Evolutionary conservation across 768 basidiomycete species (phyloP).

Genomic region (Lepiota venenata): DNA sequence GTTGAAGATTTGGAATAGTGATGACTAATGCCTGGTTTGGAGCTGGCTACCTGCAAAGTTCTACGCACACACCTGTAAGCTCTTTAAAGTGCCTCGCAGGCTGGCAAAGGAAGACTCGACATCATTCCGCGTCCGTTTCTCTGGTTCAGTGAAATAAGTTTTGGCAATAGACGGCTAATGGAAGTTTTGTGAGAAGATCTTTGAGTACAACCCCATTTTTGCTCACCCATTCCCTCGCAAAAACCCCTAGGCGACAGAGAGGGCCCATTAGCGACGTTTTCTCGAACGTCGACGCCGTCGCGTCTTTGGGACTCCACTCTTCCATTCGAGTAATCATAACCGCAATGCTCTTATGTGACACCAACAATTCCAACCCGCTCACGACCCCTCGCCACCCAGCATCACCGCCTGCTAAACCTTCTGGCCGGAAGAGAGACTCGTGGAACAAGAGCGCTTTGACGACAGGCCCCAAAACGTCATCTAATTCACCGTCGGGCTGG

Average conservation of each 20-base stretch:
- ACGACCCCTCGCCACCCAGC: conserved; percentile 85
- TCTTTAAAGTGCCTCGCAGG: conserved; percentile 82
- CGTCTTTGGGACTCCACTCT: conserved; percentile 65
- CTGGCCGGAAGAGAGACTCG: conserved; percentile 56
- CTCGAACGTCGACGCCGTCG: conserved; percentile 63
- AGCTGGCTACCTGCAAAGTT: too few relatives aligned
- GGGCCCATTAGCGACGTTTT: conserved; percentile 74
- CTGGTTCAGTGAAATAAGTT: conserved; percentile 84
- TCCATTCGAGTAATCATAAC: conserved; percentile 72
- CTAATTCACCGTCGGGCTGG: conserved; percentile 74
- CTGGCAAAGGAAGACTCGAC: conserved; percentile 82
- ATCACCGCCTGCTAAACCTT: conserved; percentile 71
- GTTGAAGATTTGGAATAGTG: conserved; percentile 87
- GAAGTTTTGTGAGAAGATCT: conserved; percentile 12
- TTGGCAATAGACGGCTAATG: conserved; percentile 68
- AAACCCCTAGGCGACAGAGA: conserved; percentile 78
- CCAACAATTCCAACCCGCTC: conserved; percentile 75
- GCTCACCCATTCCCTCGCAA: conserved; percentile 85
- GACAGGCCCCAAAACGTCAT: conserved; percentile 75
- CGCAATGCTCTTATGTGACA: conserved; percentile 82
- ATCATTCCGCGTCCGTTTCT: conserved; percentile 69
- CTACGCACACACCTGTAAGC: conserved; percentile 59
- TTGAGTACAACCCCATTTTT: neutral
- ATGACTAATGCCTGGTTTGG: conserved; percentile 28
- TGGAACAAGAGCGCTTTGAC: conserved; percentile 61